phyloP scores from a whole-genome alignment of 169 alveolate species.

The Theileria parva region DNA sequence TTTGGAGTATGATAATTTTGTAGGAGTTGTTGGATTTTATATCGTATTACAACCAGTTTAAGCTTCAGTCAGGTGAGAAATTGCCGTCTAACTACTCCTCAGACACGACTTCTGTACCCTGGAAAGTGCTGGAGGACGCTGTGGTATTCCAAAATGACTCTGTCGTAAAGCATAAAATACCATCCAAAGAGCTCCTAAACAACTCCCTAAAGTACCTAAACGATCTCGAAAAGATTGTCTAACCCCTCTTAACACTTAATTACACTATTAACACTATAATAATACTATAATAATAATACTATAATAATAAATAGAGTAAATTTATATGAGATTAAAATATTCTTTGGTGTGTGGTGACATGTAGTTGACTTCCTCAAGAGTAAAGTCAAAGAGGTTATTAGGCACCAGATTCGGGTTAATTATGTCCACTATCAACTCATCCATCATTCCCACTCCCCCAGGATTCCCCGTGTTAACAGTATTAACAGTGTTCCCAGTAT shows the following conservation, averaged over 20 bases:
- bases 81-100: background rate
- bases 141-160: constrained; percentile 35
- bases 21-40: constrained; percentile 43
- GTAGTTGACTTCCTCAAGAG: constrained; percentile 35
- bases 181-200: constrained; percentile 51
- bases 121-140: constrained; percentile 39
- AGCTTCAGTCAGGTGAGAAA: constrained; percentile 37
- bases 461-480: background rate
- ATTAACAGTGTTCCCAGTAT: background rate
- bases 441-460: background rate
- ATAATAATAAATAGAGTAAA: background rate
- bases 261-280: background rate
- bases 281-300: background rate
- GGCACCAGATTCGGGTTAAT: constrained; percentile 29
- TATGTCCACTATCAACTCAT: background rate
- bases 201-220: constrained; percentile 37
- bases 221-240: constrained; percentile 60
- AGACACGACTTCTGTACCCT: constrained; percentile 37
- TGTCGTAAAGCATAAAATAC: constrained; percentile 14
- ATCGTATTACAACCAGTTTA: constrained; percentile 56
- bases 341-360: constrained; percentile 24
- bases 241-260: background rate
- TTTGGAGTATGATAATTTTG: background rate
- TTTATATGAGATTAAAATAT: background rate
- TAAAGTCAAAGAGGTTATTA: constrained; percentile 39